Percentiles rank a stretch among this genome's conserved stretches.
Evolutionary conservation across 306 rosid species (phyloP).

Genomic region (Cucurbita pepo): DNA sequence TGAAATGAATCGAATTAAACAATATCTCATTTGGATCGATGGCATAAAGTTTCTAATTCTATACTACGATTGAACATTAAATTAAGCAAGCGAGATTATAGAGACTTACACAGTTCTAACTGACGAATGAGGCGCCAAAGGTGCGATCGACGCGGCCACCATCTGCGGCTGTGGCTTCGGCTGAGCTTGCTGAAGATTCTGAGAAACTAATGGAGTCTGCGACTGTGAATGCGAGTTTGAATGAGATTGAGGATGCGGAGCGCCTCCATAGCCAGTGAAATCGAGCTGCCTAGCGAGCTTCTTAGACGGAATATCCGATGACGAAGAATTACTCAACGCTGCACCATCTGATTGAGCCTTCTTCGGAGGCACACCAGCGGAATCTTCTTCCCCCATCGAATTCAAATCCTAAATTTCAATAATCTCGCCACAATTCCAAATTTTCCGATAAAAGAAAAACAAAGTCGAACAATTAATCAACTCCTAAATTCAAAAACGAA

Average conservation of each 20-base stretch:
- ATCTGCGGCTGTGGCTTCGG: slow-evolving; percentile 10
- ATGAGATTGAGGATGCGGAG: slow-evolving; percentile 24
- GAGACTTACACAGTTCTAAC: slow-evolving; percentile 60
- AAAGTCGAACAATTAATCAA: slow-evolving; percentile 16
- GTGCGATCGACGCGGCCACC: slow-evolving; percentile 22
- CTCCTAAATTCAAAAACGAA: not conserved
- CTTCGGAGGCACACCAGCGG: slow-evolving; percentile 31
- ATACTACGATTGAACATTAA: not conserved
- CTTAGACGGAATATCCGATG: slow-evolving; percentile 59
- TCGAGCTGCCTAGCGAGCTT: slow-evolving; percentile 93
- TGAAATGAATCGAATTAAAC: not conserved
- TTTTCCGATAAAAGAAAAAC: not conserved
- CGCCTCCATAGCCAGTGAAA: slow-evolving; percentile 35
- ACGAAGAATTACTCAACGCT: slow-evolving; percentile 8
- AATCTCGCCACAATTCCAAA: slow-evolving; percentile 10
- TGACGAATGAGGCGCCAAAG: slow-evolving; percentile 31
- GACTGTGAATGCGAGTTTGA: slow-evolving; percentile 14
- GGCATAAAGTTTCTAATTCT: not conserved
- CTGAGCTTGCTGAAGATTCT: slow-evolving; percentile 8
- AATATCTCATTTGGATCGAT: not conserved
- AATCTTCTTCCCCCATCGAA: slow-evolving; percentile 81
- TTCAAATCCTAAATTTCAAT: slow-evolving; percentile 18
- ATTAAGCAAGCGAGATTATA: not conserved
- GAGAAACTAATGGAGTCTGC: slow-evolving; percentile 6
- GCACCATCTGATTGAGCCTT: slow-evolving; percentile 33